These are phyloP conservation scores for Alternaria solani DNA, from an alignment of 2,329 filamentous ascomycete species.

Conservation along the genomic window DNA sequence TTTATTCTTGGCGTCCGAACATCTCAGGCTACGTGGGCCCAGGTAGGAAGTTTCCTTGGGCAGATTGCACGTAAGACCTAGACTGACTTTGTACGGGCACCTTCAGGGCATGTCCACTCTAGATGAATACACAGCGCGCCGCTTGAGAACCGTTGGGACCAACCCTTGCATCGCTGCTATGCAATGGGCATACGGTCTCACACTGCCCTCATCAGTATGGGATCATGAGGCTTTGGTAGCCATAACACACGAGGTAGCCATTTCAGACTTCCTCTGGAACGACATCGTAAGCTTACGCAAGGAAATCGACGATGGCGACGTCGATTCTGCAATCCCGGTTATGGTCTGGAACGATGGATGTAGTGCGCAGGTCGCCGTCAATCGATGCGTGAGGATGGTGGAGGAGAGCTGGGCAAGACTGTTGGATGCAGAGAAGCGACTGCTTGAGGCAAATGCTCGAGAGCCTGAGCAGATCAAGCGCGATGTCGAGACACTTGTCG, in stretches of 20 bases:
- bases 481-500: slow-evolving; percentile 12
- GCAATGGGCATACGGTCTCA: slow-evolving; percentile 15
- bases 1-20: slow-evolving; percentile 12
- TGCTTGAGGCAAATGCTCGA: slow-evolving; percentile 1
- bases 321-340: slow-evolving; percentile 20
- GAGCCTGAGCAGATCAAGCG: slow-evolving; percentile 8
- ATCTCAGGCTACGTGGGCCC: slow-evolving; percentile 17
- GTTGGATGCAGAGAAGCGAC: slow-evolving; percentile 7
- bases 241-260: slow-evolving; percentile 17
- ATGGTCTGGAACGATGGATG: slow-evolving; percentile 20
- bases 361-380: slow-evolving; percentile 17
- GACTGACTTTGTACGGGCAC: neutral
- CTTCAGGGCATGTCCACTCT: slow-evolving; percentile 9
- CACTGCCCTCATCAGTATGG: slow-evolving; percentile 11
- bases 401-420: slow-evolving; percentile 14
- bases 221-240: slow-evolving; percentile 12
- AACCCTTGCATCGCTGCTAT: slow-evolving; percentile 15
- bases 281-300: slow-evolving; percentile 21
- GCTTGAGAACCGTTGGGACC: slow-evolving; percentile 12
- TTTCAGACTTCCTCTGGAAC: slow-evolving; percentile 18
- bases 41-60: neutral
- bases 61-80: neutral
- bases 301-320: slow-evolving; percentile 17
- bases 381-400: slow-evolving; percentile 13
- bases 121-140: slow-evolving; percentile 15